Base-by-base conservation (phyloP, 768 basidiomycete species). In the Phaeolepiota aurea region DNA sequence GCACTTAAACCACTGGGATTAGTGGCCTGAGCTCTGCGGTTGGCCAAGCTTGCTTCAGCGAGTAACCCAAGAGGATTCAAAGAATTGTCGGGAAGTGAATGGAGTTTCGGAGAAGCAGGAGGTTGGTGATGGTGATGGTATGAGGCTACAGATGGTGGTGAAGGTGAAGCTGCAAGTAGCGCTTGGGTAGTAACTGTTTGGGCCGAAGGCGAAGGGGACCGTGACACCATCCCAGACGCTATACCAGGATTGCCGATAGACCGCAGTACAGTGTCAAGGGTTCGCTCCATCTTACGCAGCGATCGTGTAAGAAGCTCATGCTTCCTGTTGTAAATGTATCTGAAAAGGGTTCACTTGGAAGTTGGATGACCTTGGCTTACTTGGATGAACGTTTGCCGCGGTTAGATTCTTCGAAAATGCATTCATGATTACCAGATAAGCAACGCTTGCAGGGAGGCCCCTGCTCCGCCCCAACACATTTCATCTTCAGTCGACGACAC, bases 351-450 rank as follows among this genome's bases (percentile, higher is more conserved):
- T 38, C 44, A 32, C 37, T 20, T 38, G 16, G 40, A 32, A 31
- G 40, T 44, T 36, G 15, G n/a, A n/a, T n/a, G n/a, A n/a, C n/a
- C n/a, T n/a, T 38, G 15, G 51, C 73, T 48, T 61, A 88, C 87
- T 87, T 89, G 41, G 83, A 75, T 15, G 85, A 78, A 9, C 88
- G 79, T 58, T 93, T 94, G 31, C 96, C 96, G 36, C 96, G 76
- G 57, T 97, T 93, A 1, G 87, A 90, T 58, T 97, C 94, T 64
- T 98, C 92, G 48, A 99, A 98, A 32, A 96, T 77, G 54, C 96
- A 99, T 50, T 94, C 89, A 53, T 93, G 86, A 48, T 77, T 77
- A 14, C 86, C 82, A 0, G 78, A 54, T 34, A 65, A 62, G 52
- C 91, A 96, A 15, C 91, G 82, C 54, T 91, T 93, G 66, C 91